These are phyloP conservation scores for Gossypium australe DNA, from an alignment of 345 rosid genomes.

Conservation along the genomic window DNA sequence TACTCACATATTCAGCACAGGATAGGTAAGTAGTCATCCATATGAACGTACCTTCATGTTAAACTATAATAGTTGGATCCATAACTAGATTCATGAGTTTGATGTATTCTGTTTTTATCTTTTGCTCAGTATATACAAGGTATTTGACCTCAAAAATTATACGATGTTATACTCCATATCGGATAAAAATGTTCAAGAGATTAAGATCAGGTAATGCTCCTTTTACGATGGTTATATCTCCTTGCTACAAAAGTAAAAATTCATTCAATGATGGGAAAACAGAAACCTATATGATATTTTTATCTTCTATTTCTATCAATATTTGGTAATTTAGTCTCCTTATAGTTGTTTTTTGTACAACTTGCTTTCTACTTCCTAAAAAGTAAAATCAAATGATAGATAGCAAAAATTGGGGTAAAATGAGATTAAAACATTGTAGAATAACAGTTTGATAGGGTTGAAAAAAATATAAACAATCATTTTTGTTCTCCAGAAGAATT, in stretches of 20 bases:
- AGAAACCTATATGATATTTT: neutral
- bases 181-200: constrained; percentile 83
- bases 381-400: neutral
- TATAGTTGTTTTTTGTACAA: neutral
- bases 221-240: neutral
- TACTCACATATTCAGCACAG: constrained; percentile 77
- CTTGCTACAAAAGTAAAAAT: neutral
- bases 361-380: constrained; percentile 3
- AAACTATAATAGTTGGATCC: constrained; percentile 1
- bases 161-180: constrained; percentile 88
- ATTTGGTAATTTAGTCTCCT: neutral
- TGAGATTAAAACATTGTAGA: neutral
- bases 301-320: neutral
- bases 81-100: constrained; percentile 3
- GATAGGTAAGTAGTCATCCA: constrained; percentile 41
- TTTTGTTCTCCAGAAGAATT: neutral
- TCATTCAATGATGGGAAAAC: neutral
- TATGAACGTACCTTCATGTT: neutral
- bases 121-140: constrained; percentile 77
- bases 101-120: neutral
- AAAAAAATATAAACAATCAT: neutral
- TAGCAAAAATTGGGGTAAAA: neutral
- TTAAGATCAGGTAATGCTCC: constrained; percentile 73
- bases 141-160: constrained; percentile 90
- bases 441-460: neutral